Evolutionary conservation across 768 basidiomycete genomes (phyloP), one percentile per base, ranked within the genome.

Genomic region (Plicaturopsis crispa): DNA sequence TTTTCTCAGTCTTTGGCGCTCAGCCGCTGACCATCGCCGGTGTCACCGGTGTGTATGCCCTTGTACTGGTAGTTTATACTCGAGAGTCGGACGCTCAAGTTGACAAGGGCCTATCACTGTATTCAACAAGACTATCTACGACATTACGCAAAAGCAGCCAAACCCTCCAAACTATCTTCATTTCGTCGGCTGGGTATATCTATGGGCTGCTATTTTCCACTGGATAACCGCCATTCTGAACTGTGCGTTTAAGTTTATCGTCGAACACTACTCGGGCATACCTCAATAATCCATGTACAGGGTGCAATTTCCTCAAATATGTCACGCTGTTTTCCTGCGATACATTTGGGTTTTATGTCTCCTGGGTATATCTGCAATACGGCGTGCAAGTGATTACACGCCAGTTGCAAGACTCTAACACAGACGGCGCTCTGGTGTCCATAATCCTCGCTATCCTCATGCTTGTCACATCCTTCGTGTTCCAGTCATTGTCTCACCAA

Each of bases 21-120:
- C 93, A 97, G 54, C 93, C 93, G 1, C 67, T 96, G 3, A 85
- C 87, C 31, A 91, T 96, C 31, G 85, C 87, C 2, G 93, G 93
- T 4, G 91, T 94, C 2, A 94, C 88, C 34, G 86, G 85, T 78
- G 49, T 44, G 19, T 34, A 6, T 13, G 42, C 34, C 11, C 5
- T 10, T 36, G 23, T 3, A 30, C 2, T 11, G n/a, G 14, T 7
- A 5, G 16, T n/a, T 24, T 19, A 18, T 16, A 31, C 22, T 11
- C 24, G 16, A 8, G 14, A 17, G 30, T 16, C 17, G 21, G 7
- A 7, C 36, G 33, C 17, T 43, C 33, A 39, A 42, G 35, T n/a
- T n/a, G 6, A 40, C 26, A 54, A 77, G 87, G 89, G 16, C 91
- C 92, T 1, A 93, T 93, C 51, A 92, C 90, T 3, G 87, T 94